A percentile compares a stretch with the other conserved stretches of the same genome.
phyloP scores from a whole-genome alignment of 768 basidiomycete genomes.

The Kwoniella shandongensis region DNA sequence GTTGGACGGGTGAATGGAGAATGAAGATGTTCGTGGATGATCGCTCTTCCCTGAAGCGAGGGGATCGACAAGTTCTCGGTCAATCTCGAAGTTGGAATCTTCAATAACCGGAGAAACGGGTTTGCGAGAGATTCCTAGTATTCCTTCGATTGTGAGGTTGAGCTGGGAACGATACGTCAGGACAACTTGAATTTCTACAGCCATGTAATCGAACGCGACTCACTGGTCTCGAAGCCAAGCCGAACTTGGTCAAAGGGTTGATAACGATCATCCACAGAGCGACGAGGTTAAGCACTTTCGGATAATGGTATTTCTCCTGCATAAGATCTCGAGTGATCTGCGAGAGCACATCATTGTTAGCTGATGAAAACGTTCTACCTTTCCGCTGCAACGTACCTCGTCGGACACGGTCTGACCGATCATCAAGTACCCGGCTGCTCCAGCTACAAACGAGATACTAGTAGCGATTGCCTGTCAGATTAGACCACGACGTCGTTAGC shows the following conservation, averaged over 20 bases:
- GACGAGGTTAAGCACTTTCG: constrained; percentile 65
- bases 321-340: constrained; percentile 83
- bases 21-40: not conserved
- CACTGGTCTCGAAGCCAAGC: constrained; percentile 76
- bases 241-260: constrained; percentile 68
- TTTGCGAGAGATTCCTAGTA: constrained; percentile 61
- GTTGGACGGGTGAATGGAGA: not conserved
- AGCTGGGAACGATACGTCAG: constrained; percentile 62
- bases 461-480: constrained; percentile 62
- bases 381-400: constrained; percentile 60
- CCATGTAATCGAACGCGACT: too few species aligned
- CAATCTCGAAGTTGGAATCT: not conserved
- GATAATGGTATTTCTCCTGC: constrained; percentile 63
- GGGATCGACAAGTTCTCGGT: not conserved
- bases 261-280: constrained; percentile 78
- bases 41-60: constrained; percentile 10
- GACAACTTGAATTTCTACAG: too few species aligned
- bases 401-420: constrained; percentile 76
- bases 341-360: not conserved
- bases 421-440: constrained; percentile 85
- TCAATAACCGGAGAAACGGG: not conserved
- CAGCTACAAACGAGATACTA: constrained; percentile 63
- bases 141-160: constrained; percentile 75
- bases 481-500: not conserved
- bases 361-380: not conserved